Percentiles rank a stretch among this genome's conserved stretches.
These are phyloP conservation scores for Acacia melanoxylon DNA, from an alignment of 306 rosid genomes.

Conservation along the genomic window DNA sequence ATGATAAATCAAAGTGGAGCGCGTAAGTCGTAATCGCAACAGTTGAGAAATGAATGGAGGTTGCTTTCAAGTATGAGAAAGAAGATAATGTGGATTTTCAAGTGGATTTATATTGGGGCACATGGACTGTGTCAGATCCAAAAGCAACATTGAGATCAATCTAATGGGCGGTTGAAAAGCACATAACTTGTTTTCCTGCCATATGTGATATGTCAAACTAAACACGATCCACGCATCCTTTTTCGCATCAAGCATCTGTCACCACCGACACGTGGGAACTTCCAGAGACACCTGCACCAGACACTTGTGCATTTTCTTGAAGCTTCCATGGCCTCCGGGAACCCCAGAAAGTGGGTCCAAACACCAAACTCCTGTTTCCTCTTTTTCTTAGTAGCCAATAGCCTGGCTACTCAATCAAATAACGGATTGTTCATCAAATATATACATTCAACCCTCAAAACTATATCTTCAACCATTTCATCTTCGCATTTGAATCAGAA, in stretches of 20 bases:
- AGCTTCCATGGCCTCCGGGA: neutral
- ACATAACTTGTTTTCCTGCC: neutral
- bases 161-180: neutral
- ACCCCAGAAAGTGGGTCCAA: neutral
- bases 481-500: neutral
- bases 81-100: neutral
- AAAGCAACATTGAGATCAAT: neutral
- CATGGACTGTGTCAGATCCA: neutral
- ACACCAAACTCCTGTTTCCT: neutral
- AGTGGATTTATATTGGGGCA: neutral
- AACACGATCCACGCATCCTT: neutral
- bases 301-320: neutral
- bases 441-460: neutral
- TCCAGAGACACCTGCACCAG: neutral
- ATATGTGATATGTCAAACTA: neutral
- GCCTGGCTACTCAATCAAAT: neutral
- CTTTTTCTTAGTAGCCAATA: neutral
- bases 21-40: neutral
- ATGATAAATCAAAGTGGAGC: neutral
- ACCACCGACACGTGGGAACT: neutral
- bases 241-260: neutral
- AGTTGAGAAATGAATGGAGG: neutral
- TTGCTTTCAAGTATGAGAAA: neutral
- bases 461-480: neutral
- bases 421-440: neutral